Base-by-base conservation (phyloP, 2,329 filamentous ascomycete genomes). In the Colletotrichum filicis region DNA sequence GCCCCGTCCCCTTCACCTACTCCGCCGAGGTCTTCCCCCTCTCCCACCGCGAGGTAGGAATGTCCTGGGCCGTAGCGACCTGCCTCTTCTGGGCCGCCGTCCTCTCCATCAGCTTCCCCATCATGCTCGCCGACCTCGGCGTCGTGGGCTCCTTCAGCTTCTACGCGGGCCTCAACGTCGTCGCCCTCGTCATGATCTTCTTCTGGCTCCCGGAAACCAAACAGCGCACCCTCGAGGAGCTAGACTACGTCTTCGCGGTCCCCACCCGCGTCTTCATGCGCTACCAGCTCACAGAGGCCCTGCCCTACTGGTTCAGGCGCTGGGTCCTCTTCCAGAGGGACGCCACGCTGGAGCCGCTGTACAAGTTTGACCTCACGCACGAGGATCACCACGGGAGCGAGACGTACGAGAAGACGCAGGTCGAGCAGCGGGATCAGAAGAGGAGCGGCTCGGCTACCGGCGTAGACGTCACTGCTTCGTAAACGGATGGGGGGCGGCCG, bases 11-110 rank as follows among this genome's bases (percentile, higher is more conserved):
- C 0, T 92, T 91, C 79, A 87, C 87, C 9, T 92, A 92, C 82
- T 87, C 84, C 0, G 89, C 90, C 3, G 90, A 92, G 77, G 89
- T 91, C 16, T 92, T 91, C 79, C 90, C 91, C 0, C 85, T 92
- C 0, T 89, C 88, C 2, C 90, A 92, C 79, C 84, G 90, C 74
- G 90, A 92, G 78, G 86, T 91, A 5, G 91, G 90, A 42, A 92
- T 92, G 91, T 85, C 85, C 0, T 91, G 88, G 81, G 89, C 89
- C 6, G 90, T 92, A 1, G 89, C 90, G 5, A 91, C 89, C 1
- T 90, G 88, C 76, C 84, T 89, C 74, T 89, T 88, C 81, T 89
- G 87, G 82, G 87, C 84, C 11, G 82, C 84, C 5, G 82, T 89
- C 4, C 80, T 90, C 7, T 84, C 86, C 4, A 83, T 88, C 28